These are phyloP conservation scores for Torulaspora quercuum DNA, from an alignment of 805 yeast species.

Conservation along the genomic window DNA sequence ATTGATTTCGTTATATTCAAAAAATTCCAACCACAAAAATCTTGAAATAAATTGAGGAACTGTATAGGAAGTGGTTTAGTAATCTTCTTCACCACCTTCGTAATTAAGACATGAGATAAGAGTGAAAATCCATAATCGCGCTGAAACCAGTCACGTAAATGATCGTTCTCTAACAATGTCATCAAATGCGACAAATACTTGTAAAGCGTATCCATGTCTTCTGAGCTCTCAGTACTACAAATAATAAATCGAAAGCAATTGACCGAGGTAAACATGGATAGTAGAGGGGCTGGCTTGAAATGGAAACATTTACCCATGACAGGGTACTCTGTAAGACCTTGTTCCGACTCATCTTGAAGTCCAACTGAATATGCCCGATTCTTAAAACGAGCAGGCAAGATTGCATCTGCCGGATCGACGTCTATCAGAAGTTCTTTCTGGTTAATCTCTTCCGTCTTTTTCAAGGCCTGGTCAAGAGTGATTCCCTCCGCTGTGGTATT, in stretches of 20 bases:
- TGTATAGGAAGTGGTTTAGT: conserved; percentile 37
- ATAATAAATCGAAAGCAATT: conserved; percentile 21
- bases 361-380: background rate
- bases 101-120: conserved; percentile 20
- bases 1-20: conserved; percentile 52
- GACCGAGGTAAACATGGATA: conserved; percentile 21
- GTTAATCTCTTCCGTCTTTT: conserved; percentile 14
- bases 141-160: conserved; percentile 21
- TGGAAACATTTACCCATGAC: conserved; percentile 23
- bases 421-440: conserved; percentile 19
- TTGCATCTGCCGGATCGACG: conserved; percentile 23
- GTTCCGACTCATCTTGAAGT: conserved; percentile 6
- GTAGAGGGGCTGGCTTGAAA: conserved; percentile 18
- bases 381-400: background rate
- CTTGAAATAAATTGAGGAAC: conserved; percentile 48
- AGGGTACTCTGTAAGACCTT: conserved; percentile 16
- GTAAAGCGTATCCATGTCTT: conserved; percentile 16
- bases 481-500: conserved; percentile 3
- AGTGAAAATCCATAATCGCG: conserved; percentile 23
- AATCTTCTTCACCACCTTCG: conserved; percentile 20
- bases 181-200: conserved; percentile 22
- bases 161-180: conserved; percentile 17
- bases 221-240: conserved; percentile 12
- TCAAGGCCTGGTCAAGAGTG: conserved; percentile 4
- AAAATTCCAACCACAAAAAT: conserved; percentile 55